A percentile compares a stretch with the other conserved stretches of the same genome.
Evolutionary conservation across 2,329 filamentous ascomycete species (phyloP).

Genomic region (Xylaria sp.): DNA sequence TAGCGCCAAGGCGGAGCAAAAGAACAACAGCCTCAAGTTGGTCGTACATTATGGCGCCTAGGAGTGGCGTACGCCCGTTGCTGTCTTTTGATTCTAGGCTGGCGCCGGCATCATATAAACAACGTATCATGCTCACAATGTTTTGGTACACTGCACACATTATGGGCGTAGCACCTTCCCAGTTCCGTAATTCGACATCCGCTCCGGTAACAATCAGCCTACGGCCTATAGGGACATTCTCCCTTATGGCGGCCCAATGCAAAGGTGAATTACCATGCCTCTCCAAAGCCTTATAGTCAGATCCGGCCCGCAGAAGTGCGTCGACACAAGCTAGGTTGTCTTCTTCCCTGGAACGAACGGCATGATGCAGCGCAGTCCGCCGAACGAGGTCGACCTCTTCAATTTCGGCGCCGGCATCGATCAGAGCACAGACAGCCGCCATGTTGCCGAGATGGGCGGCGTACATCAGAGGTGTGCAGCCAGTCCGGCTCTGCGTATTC

Average conservation of each 20-base stretch:
- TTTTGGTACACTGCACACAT: neutral
- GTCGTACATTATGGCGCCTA: neutral
- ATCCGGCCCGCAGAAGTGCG: slow-evolving; percentile 9
- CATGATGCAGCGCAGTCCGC: neutral
- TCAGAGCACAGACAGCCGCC: slow-evolving; percentile 8
- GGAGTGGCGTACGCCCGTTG: neutral
- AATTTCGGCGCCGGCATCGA: slow-evolving; percentile 16
- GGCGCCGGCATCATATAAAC: slow-evolving; percentile 10
- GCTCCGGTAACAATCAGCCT: slow-evolving; percentile 15
- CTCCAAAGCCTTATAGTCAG: neutral
- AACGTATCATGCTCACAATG: neutral
- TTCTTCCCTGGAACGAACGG: neutral
- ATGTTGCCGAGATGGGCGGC: neutral
- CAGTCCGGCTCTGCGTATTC: slow-evolving; percentile 5
- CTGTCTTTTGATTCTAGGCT: neutral
- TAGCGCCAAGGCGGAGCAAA: slow-evolving; percentile 16
- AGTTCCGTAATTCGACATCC: neutral
- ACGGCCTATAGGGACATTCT: neutral
- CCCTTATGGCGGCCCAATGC: neutral
- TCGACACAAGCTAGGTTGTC: neutral
- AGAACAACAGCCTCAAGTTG: neutral
- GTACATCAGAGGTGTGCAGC: slow-evolving; percentile 10
- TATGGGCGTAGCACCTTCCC: neutral
- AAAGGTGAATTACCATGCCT: neutral
- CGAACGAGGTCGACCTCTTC: neutral